Base-by-base conservation (phyloP, 2,329 filamentous ascomycete genomes). In the Calonectria multiphialidica region DNA sequence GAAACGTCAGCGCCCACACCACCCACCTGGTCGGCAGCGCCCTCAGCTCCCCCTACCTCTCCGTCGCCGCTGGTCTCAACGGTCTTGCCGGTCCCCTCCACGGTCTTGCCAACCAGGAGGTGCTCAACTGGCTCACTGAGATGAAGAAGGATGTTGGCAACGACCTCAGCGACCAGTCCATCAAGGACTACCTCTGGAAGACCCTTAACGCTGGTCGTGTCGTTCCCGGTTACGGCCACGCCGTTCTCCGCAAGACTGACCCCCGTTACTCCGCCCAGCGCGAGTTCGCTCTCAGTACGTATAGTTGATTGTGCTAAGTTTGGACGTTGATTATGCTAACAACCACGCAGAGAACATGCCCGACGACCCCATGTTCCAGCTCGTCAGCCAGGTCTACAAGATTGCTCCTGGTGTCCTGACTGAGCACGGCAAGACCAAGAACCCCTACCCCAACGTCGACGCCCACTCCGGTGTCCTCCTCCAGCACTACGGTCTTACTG, bases 371-470 rank as follows among this genome's bases (percentile, higher is more conserved):
- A 97, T 99, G 96, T 99, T 98, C 95, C 95, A 99, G 92, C 94
- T 99, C 80, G 97, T 99, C 89, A 97, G 94, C 91, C 97, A 99
- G 90, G 97, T 99, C 81, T 99, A 98, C 94, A 99, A 99, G 95
- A 98, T 99, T 82, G 97, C 97, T 77, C 97, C 97, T 77, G 94
- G 93, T 83, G 97, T 99, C 82, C 91, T 99, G 85, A 99, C 97
- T 79, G 95, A 99, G 93, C 97, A 99, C 90, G 97, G 97, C 89
- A 99, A 99, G 95, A 98, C 96, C 91, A 98, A 98, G 94, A 98
- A 98, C 94, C 96, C 96, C 79, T 98, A 91, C 92, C 97, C 97
- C 87, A 98, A 98, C 90, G 96, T 98, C 83, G 96, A 98, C 84
- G 96, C 96, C 83, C 97, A 98, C 94, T 98, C 96, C 37, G 97